These are phyloP conservation scores for Suhomyces faveliae DNA, from an alignment of 805 yeast species.

Conservation along the genomic window DNA sequence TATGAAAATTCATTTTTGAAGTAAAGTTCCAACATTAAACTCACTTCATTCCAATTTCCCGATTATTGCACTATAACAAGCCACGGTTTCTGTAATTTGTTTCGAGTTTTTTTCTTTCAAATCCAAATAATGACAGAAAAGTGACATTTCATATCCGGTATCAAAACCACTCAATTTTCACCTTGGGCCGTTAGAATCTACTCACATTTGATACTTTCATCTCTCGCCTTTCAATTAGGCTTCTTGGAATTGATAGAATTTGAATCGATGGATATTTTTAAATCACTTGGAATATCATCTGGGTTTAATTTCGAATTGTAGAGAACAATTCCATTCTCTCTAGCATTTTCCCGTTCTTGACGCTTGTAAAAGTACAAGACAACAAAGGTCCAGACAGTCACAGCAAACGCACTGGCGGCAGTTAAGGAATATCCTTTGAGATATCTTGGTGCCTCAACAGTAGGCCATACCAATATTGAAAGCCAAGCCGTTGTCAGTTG, in stretches of 20 bases:
- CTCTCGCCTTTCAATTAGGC: too few species aligned
- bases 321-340: constrained; percentile 20
- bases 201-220: too few species aligned
- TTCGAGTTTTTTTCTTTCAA: too few species aligned
- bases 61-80: too few species aligned
- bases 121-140: too few species aligned
- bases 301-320: constrained; percentile 21
- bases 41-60: too few species aligned
- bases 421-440: constrained; percentile 22
- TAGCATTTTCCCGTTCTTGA: constrained; percentile 18
- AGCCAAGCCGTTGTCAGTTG: constrained; percentile 24
- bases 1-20: too few species aligned
- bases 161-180: too few species aligned
- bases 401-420: constrained; percentile 11
- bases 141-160: too few species aligned
- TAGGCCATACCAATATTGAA: constrained; percentile 20
- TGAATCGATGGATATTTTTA: not conserved
- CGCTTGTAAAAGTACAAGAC: constrained; percentile 21
- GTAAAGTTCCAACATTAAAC: too few species aligned
- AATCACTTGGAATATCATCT: constrained; percentile 10
- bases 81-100: too few species aligned
- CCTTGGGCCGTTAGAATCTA: too few species aligned
- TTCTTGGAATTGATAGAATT: not conserved
- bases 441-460: constrained; percentile 23
- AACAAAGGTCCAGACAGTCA: constrained; percentile 18